These are phyloP conservation scores for Neoscytalidium dimidiatum DNA, from an alignment of 2,329 filamentous ascomycete species.

Conservation along the genomic window DNA sequence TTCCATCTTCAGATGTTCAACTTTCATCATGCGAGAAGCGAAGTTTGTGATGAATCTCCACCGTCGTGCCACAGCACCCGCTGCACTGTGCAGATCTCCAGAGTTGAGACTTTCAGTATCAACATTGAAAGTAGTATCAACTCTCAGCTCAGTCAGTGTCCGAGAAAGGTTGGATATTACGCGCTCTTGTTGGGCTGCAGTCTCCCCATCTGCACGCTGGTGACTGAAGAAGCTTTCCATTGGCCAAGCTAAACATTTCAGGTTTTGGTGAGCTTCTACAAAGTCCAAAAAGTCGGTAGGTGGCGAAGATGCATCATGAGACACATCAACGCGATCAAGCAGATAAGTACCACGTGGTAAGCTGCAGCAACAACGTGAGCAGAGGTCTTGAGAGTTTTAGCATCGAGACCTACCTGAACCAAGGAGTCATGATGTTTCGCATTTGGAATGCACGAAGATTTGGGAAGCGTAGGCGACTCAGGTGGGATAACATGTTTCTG, in stretches of 20 bases:
- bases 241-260: constrained; percentile 50
- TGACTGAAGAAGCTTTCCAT: constrained; percentile 48
- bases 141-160: constrained; percentile 44
- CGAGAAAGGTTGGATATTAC: constrained; percentile 43
- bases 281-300: constrained; percentile 39
- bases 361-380: constrained; percentile 28
- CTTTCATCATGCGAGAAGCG: constrained; percentile 41
- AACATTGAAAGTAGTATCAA: constrained; percentile 37
- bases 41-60: constrained; percentile 46
- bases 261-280: constrained; percentile 45
- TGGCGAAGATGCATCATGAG: neutral
- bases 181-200: constrained; percentile 23
- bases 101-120: constrained; percentile 29
- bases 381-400: constrained; percentile 37
- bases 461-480: constrained; percentile 41
- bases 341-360: constrained; percentile 18
- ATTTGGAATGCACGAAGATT: constrained; percentile 48
- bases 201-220: constrained; percentile 23
- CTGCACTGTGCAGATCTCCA: constrained; percentile 24
- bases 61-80: constrained; percentile 28
- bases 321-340: neutral
- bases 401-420: constrained; percentile 23
- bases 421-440: constrained; percentile 42
- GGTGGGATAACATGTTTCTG: neutral
- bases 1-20: constrained; percentile 49